Conservation (phyloP, 2,329 filamentous ascomycete species). For the Ophiostoma sp. region DNA sequence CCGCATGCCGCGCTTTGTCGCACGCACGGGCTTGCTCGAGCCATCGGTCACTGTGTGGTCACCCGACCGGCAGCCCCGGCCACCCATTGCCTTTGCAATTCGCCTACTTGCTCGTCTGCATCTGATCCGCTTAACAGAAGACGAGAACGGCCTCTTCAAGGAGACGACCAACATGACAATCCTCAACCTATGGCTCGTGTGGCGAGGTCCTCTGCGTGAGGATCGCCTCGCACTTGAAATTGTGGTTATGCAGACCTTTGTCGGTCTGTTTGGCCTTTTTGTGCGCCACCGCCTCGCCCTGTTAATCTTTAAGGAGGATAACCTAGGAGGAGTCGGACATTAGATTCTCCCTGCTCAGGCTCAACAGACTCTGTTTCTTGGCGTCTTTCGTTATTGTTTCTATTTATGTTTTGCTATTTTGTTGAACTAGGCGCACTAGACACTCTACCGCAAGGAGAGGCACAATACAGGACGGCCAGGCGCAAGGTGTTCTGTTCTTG, state of each 20-base stretch:
- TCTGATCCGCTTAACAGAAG: conserved; percentile 61
- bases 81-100: conserved; percentile 57
- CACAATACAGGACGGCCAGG: too few relatives aligned
- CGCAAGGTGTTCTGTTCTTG: too few relatives aligned
- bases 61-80: conserved; percentile 60
- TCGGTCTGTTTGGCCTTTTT: conserved; percentile 78
- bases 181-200: conserved; percentile 92
- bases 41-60: conserved; percentile 75
- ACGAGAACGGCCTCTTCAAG: conserved; percentile 61
- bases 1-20: conserved; percentile 82
- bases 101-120: conserved; percentile 62
- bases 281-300: conserved; percentile 79
- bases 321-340: conserved; percentile 43
- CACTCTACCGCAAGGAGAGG: too few relatives aligned
- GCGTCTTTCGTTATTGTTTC: background rate
- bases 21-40: conserved; percentile 76
- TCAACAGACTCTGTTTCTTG: background rate
- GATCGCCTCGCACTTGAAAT: conserved; percentile 76
- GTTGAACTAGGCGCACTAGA: background rate
- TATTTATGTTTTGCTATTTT: background rate
- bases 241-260: conserved; percentile 66
- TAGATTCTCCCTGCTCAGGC: background rate
- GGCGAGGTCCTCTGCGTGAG: conserved; percentile 86
- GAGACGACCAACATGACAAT: conserved; percentile 89
- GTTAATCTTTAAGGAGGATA: conserved; percentile 86